Evolutionary conservation across 176 grass and related monocot genomes (phyloP).

Genomic region (Oryza coarctata): DNA sequence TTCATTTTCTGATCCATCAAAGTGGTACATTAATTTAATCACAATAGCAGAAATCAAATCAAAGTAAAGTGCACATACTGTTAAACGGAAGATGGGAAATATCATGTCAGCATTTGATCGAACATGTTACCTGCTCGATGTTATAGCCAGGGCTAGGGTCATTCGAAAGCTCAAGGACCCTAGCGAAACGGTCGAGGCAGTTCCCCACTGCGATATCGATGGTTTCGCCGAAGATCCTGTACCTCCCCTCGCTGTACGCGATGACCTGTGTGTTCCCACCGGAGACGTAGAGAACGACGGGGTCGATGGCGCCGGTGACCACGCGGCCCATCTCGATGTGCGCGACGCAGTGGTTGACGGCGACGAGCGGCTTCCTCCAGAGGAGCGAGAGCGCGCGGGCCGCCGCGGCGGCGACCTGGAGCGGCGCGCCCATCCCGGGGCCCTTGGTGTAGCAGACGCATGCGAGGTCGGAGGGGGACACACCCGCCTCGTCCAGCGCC

Average conservation of each 20-base stretch:
- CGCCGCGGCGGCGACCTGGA: slow-evolving; percentile 75
- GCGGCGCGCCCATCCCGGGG: slow-evolving; percentile 86
- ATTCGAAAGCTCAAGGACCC: slow-evolving; percentile 82
- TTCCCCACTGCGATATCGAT: slow-evolving; percentile 94
- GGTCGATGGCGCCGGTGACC: slow-evolving; percentile 76
- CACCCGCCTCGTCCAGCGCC: slow-evolving; percentile 42
- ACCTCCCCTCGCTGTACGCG: slow-evolving; percentile 83
- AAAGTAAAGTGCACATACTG: not conserved
- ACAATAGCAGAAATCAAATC: not conserved
- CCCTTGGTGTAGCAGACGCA: slow-evolving; percentile 95
- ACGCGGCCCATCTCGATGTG: slow-evolving; percentile 95
- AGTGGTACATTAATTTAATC: not conserved
- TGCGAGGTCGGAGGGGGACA: slow-evolving; percentile 57
- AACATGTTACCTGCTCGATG: slow-evolving; percentile 71
- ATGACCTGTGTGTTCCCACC: slow-evolving; percentile 93
- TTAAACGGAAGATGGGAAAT: not conserved
- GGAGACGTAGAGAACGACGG: slow-evolving; percentile 87
- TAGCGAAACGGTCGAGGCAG: slow-evolving; percentile 82
- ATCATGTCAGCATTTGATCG: not conserved
- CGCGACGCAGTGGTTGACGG: slow-evolving; percentile 92
- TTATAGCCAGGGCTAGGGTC: slow-evolving; percentile 89
- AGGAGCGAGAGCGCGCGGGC: slow-evolving; percentile 68
- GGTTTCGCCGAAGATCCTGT: slow-evolving; percentile 87
- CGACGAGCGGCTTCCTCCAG: slow-evolving; percentile 80
- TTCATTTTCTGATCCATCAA: not conserved